Conservation (phyloP, 192 early-diverging fungal genomes). For the Gonapodya sp. region DNA sequence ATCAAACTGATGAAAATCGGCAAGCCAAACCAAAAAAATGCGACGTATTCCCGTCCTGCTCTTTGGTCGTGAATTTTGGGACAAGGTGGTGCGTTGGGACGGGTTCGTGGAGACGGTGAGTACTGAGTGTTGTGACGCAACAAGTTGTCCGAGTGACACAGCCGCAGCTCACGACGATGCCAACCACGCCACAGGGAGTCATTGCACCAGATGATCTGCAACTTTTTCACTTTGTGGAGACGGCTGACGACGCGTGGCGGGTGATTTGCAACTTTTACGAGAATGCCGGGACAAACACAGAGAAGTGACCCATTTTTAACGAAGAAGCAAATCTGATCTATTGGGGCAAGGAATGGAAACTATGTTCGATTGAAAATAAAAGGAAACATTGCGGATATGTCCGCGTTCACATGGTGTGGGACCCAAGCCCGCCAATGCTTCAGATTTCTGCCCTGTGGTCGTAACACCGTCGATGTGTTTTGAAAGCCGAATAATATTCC, state of each 20-base stretch:
- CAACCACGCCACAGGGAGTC: conserved; percentile 19
- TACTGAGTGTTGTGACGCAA: neutral
- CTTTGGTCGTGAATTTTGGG: conserved; percentile 26
- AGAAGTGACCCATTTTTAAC: no score
- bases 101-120: neutral
- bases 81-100: conserved; percentile 13
- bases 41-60: conserved; percentile 22
- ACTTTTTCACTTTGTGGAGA: conserved; percentile 20
- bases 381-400: no score
- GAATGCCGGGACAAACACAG: neutral
- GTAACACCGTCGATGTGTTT: no score
- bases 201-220: conserved; percentile 18
- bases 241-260: conserved; percentile 20
- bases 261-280: neutral
- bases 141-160: neutral
- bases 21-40: conserved; percentile 30
- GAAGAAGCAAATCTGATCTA: no score
- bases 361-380: no score
- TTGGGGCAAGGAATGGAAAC: no score
- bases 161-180: conserved; percentile 7
- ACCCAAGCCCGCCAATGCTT: no score
- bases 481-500: no score
- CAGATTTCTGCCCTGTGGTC: no score
- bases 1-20: no score
- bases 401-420: no score